phyloP scores from a whole-genome alignment of 169 alveolate species.

The Plasmodium cynomolgi region DNA sequence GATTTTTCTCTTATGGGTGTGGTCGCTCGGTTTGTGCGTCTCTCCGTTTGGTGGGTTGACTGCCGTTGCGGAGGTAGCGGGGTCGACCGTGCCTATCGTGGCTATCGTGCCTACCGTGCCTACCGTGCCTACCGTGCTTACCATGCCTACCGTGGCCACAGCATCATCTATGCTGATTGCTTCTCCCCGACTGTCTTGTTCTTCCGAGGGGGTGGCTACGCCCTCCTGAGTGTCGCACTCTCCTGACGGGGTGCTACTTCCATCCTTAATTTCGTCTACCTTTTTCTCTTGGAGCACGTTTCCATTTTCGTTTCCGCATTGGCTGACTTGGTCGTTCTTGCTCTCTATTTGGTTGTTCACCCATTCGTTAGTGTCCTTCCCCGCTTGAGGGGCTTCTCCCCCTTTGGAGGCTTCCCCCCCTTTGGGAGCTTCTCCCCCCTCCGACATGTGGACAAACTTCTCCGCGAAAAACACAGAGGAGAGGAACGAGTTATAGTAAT shows the following conservation, averaged over 20 bases:
- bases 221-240: too few species aligned
- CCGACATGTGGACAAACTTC: not conserved
- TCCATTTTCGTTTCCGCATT: not conserved
- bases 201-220: not conserved
- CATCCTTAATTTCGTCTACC: not conserved
- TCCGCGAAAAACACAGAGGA: conserved; percentile 32
- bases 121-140: too few species aligned
- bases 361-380: not conserved
- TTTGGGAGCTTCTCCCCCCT: not conserved
- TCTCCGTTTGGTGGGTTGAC: not conserved
- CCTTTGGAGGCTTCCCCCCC: not conserved
- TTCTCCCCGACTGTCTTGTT: not conserved
- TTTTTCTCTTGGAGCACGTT: not conserved
- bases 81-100: too few species aligned
- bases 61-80: not conserved
- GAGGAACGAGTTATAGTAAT: conserved; percentile 31
- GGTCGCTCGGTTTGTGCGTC: not conserved
- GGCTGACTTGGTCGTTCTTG: not conserved
- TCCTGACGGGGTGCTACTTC: not conserved
- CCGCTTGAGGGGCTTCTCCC: not conserved
- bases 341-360: not conserved
- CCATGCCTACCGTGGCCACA: too few species aligned
- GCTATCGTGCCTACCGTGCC: too few species aligned
- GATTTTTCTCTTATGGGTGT: not conserved
- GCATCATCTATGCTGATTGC: not conserved